A percentile compares a stretch with the other conserved stretches of the same genome.
Conservation (phyloP, 345 rosid genomes). For the Cardamine occulta region DNA sequence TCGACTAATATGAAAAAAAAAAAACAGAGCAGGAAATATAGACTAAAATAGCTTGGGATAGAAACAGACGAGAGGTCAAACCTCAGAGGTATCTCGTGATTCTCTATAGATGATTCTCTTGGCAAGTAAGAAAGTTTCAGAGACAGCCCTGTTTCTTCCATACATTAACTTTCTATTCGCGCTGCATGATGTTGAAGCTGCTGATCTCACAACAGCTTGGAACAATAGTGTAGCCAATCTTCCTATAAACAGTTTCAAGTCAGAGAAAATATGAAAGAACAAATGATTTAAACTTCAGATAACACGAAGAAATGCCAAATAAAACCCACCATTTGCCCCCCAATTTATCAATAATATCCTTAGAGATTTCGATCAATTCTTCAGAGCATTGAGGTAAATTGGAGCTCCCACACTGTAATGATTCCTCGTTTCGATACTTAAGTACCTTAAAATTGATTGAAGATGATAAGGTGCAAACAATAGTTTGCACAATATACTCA, state of each 20-base stretch:
- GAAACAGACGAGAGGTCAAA: slow-evolving; percentile 35
- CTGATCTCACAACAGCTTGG: slow-evolving; percentile 54
- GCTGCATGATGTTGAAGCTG: slow-evolving; percentile 55
- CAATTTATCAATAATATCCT: slow-evolving; percentile 48
- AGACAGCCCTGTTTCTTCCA: slow-evolving; percentile 42
- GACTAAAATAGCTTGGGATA: not conserved
- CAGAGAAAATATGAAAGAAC: not conserved
- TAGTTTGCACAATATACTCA: slow-evolving; percentile 62
- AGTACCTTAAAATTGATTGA: slow-evolving; percentile 53
- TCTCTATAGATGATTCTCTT: slow-evolving; percentile 44
- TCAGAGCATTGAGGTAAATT: slow-evolving; percentile 45
- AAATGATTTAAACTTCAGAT: not conserved
- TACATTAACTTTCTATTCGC: slow-evolving; percentile 26
- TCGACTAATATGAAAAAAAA: not conserved
- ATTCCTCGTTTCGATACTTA: slow-evolving; percentile 47
- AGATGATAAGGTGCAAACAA: slow-evolving; percentile 56
- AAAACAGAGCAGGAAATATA: not conserved
- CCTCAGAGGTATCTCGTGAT: slow-evolving; percentile 62
- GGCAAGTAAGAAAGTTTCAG: slow-evolving; percentile 57
- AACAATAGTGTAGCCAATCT: slow-evolving; percentile 45
- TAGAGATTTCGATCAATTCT: slow-evolving; percentile 54
- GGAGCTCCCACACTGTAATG: slow-evolving; percentile 61
- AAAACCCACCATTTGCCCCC: slow-evolving; percentile 52
- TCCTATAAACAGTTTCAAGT: slow-evolving; percentile 46
- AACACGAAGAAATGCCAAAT: not conserved